Evolutionary conservation across 2,329 filamentous ascomycete species (phyloP).

Genomic region (Aureobasidium uvarum): DNA sequence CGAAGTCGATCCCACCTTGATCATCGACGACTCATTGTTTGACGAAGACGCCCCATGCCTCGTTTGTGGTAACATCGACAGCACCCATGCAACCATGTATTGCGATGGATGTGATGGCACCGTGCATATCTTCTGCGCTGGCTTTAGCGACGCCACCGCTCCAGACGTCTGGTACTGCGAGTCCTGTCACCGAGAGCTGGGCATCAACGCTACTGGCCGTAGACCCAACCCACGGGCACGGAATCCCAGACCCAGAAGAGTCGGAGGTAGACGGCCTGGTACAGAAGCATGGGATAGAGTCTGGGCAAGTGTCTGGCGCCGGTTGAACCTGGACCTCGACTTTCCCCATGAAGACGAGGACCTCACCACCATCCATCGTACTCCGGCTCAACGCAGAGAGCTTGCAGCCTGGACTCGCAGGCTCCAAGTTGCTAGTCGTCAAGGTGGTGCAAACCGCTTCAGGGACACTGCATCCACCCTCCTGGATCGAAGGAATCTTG

Average conservation of each 20-base stretch:
- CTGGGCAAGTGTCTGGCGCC: constrained; percentile 87
- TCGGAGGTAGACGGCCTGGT: constrained; percentile 31
- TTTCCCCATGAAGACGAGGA: constrained; percentile 74
- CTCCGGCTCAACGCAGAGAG: constrained; percentile 56
- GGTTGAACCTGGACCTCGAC: constrained; percentile 73
- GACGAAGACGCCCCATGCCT: constrained; percentile 73
- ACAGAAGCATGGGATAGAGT: constrained; percentile 65
- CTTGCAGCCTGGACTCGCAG: constrained; percentile 77
- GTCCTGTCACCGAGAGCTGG: constrained; percentile 61
- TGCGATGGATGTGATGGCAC: constrained; percentile 89
- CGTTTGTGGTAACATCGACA: constrained; percentile 75
- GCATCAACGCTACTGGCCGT: constrained; percentile 30
- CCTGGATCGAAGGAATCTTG: constrained; percentile 43
- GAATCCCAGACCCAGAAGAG: constrained; percentile 21
- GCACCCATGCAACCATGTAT: constrained; percentile 80
- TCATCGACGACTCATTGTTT: constrained; percentile 62
- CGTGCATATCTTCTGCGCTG: constrained; percentile 90
- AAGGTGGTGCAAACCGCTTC: constrained; percentile 66
- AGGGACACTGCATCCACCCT: constrained; percentile 55
- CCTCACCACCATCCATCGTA: constrained; percentile 50
- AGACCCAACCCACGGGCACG: constrained; percentile 6
- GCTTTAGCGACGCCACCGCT: constrained; percentile 58
- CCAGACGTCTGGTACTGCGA: constrained; percentile 77
- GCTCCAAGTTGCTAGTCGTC: constrained; percentile 74
- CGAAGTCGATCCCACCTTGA: constrained; percentile 80